Evolutionary conservation across 495 filamentous ascomycete genomes (phyloP).

Genomic region (Trichocladium uniseriatum): DNA sequence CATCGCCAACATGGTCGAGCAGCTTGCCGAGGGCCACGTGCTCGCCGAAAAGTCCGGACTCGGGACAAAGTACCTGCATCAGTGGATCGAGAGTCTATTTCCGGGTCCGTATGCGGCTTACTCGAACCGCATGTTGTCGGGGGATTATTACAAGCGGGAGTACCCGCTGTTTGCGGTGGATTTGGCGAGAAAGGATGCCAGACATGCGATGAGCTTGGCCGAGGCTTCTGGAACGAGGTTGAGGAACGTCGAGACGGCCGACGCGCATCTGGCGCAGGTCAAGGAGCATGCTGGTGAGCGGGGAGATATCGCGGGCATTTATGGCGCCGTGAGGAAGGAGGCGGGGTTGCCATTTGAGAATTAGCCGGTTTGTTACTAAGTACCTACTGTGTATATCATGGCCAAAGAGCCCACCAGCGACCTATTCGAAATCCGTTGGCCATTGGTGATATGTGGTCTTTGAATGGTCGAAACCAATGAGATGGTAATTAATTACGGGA

Average conservation of each 20-base stretch:
- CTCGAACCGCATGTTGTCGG: conserved; percentile 58
- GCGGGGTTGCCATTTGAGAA: conserved; percentile 64
- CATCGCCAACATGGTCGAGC: conserved; percentile 72
- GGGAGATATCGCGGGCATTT: conserved; percentile 79
- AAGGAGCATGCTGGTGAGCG: conserved; percentile 63
- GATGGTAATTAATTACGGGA: too few species aligned
- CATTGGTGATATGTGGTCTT: too few species aligned
- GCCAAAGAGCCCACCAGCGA: too few species aligned
- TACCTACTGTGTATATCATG: too few species aligned
- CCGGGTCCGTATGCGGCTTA: conserved; percentile 61
- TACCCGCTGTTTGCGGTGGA: conserved; percentile 82
- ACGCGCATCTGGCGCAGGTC: conserved; percentile 54
- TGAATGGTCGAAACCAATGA: too few species aligned
- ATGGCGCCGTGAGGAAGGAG: conserved; percentile 64
- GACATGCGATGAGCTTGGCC: conserved; percentile 64
- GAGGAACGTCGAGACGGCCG: conserved; percentile 55
- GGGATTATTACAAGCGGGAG: conserved; percentile 56
- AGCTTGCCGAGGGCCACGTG: conserved; percentile 64
- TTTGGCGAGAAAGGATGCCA: conserved; percentile 74
- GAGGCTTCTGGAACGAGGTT: conserved; percentile 51
- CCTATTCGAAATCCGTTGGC: too few species aligned
- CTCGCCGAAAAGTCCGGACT: conserved; percentile 75
- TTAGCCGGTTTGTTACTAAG: too few species aligned
- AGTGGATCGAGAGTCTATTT: conserved; percentile 58
- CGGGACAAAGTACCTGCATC: conserved; percentile 57